A percentile compares a stretch with the other conserved stretches of the same genome.
Conservation (phyloP, 2,329 filamentous ascomycete genomes). For the Nigrospora sphaerica region DNA sequence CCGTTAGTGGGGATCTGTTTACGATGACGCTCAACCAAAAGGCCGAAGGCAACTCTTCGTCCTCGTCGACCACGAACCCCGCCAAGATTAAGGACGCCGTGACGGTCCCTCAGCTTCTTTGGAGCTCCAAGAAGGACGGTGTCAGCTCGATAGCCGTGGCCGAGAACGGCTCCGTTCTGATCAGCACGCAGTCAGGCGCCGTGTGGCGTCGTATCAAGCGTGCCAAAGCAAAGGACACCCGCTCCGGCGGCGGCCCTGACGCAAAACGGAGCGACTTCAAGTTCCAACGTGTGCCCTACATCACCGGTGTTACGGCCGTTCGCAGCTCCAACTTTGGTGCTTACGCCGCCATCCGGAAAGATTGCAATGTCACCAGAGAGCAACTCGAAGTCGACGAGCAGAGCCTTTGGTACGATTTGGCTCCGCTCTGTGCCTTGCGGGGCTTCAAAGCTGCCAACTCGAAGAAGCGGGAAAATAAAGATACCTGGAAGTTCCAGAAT, state of each 20-base stretch:
- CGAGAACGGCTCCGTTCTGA: conserved; percentile 89
- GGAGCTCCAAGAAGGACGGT: conserved; percentile 82
- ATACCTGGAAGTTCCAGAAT: conserved; percentile 32
- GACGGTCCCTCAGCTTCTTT: conserved; percentile 72
- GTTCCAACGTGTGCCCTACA: conserved; percentile 81
- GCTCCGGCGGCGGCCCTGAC: conserved; percentile 29
- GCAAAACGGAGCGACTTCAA: conserved; percentile 83
- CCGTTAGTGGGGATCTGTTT: conserved; percentile 78
- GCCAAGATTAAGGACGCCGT: conserved; percentile 81
- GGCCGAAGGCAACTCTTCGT: conserved; percentile 50
- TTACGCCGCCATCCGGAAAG: conserved; percentile 79
- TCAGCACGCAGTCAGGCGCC: conserved; percentile 85
- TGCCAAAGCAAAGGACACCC: conserved; percentile 67
- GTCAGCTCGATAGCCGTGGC: conserved; percentile 82
- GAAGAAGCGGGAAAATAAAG: conserved; percentile 26
- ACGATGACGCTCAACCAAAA: conserved; percentile 71
- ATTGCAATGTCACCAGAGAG: conserved; percentile 72
- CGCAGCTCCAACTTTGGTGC: conserved; percentile 85
- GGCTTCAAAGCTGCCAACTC: conserved; percentile 45
- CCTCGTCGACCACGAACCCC: conserved; percentile 82
- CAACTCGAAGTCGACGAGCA: conserved; percentile 60
- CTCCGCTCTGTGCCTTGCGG: conserved; percentile 60
- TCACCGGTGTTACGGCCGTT: conserved; percentile 78
- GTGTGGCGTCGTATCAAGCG: conserved; percentile 88
- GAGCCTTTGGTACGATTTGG: conserved; percentile 67